Conservation (phyloP, 176 grass and related monocot species). For the sorghum (Sorghum bicolor) region DNA sequence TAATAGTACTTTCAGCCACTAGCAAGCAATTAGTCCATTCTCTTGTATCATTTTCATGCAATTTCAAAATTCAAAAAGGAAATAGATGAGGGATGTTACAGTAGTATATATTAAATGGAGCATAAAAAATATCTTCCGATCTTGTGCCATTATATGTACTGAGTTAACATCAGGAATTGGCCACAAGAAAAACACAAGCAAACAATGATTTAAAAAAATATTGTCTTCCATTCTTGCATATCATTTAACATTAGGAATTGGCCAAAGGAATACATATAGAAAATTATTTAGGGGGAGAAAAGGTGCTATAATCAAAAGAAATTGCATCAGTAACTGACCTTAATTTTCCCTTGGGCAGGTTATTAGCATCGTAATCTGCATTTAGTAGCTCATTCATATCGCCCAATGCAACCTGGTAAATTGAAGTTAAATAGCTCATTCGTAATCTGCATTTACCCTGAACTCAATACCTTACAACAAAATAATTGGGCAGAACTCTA, state of each 20-base stretch:
- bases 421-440: not conserved
- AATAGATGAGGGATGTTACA: not conserved
- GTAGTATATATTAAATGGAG: not conserved
- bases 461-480: not conserved
- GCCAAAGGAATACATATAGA: not conserved
- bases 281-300: not conserved
- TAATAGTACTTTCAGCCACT: not conserved
- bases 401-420: conserved; percentile 79
- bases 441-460: not conserved
- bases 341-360: conserved; percentile 75
- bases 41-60: not conserved
- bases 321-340: conserved; percentile 47
- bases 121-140: not conserved
- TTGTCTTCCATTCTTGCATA: not conserved
- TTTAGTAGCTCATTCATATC: conserved; percentile 71
- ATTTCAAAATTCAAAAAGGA: not conserved
- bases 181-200: not conserved
- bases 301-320: not conserved
- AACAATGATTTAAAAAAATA: not conserved
- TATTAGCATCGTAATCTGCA: conserved; percentile 75
- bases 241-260: not conserved
- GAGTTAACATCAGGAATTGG: not conserved
- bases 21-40: not conserved
- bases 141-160: not conserved
- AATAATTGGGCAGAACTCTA: not conserved